phyloP scores from a whole-genome alignment of 2,329 filamentous ascomycete genomes.

The Elsinoe australis region DNA sequence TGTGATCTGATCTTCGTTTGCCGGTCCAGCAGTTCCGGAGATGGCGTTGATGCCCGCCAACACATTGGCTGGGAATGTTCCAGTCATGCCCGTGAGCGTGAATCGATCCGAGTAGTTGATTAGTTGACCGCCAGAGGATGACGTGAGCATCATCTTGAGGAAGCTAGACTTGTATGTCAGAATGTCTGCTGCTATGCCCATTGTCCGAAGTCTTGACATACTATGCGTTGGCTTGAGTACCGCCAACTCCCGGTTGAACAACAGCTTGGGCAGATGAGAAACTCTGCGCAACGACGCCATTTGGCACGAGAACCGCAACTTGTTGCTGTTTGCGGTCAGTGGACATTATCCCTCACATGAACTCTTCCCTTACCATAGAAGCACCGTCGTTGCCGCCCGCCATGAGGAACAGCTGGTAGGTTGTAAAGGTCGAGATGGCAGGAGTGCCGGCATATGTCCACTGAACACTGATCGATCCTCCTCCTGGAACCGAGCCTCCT shows the following conservation, averaged over 20 bases:
- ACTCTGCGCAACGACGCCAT: slow-evolving; percentile 36
- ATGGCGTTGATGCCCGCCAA: slow-evolving; percentile 30
- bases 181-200: neutral
- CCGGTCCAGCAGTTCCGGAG: slow-evolving; percentile 34
- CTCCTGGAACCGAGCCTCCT: slow-evolving; percentile 44
- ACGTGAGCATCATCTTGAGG: slow-evolving; percentile 51
- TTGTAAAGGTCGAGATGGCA: slow-evolving; percentile 42
- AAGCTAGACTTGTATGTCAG: slow-evolving; percentile 39
- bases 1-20: slow-evolving; percentile 29
- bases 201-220: slow-evolving; percentile 31
- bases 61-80: slow-evolving; percentile 44
- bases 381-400: slow-evolving; percentile 50
- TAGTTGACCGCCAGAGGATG: slow-evolving; percentile 47
- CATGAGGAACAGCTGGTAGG: slow-evolving; percentile 53
- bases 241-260: slow-evolving; percentile 39
- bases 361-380: slow-evolving; percentile 36
- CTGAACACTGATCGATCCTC: slow-evolving; percentile 45
- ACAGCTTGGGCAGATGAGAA: slow-evolving; percentile 38
- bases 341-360: neutral
- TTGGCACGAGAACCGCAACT: slow-evolving; percentile 22
- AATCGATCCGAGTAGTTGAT: slow-evolving; percentile 58
- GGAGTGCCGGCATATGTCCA: slow-evolving; percentile 53
- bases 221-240: slow-evolving; percentile 48
- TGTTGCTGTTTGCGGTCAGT: slow-evolving; percentile 1
- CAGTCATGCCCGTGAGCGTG: slow-evolving; percentile 57